Evolutionary conservation across 1,284 basidiomycete genomes (phyloP), one percentile per base, ranked within the genome.

Genomic region (Irpex rosettiformis): DNA sequence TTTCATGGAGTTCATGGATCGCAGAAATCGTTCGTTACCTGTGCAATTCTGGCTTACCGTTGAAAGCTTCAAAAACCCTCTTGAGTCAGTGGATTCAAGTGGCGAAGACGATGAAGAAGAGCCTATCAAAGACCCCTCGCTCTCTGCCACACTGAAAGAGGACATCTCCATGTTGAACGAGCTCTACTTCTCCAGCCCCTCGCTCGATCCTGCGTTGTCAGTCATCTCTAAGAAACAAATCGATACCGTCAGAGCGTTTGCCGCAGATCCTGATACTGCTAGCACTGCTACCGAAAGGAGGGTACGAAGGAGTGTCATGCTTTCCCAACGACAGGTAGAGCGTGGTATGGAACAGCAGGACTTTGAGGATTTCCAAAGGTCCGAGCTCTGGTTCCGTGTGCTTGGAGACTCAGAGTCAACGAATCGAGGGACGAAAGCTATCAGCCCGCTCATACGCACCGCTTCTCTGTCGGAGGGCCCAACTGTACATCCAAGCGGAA

Each of bases 31-130:
- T 28, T 91, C 94, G 13, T 71, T 93, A 7, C 83, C 94, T 2
- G 91, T 98, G 2, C 96, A 98, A 65, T 99, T 98, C 74, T 98
- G 96, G 96, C 79, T 98, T 2, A 93, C 94, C 0, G 93, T 98
- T 0, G 94, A 98, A 72, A 94, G 93, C 54, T 96, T 98, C 81
- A 98, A 98, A 74, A 93, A 96, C 65, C 96, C 96, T 0, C 77
- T 99, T 18, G 96, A 98, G 70, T 84, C 84, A 1, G 80, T 89
- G 3, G 89, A 92, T 65, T 89, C 89, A 4, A 83, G 80, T 28
- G 84, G 85, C 25, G 84, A 82, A 1, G 84, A 81, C 18, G 85
- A 85, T 57, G 89, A 89, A 57, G 83, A 86, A 58, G 84, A 88
- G 52, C 75, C 79, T 4, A 77, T 87, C n/a, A 79, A 85, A 52